Evolutionary conservation across 2,329 filamentous ascomycete species (phyloP).

Genomic region (Falciphora oryzae): DNA sequence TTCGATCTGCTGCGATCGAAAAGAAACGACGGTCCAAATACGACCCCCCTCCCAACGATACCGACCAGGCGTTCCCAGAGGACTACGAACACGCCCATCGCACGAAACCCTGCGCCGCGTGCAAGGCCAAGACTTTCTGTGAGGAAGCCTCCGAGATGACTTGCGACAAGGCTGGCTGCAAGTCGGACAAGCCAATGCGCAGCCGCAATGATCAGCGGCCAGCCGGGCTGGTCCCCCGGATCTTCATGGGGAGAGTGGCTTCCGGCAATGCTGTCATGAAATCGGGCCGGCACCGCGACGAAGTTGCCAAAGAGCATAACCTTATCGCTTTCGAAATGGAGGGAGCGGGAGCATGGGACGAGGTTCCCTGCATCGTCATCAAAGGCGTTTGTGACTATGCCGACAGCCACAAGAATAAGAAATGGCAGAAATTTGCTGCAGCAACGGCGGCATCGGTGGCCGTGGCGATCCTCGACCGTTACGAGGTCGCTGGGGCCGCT

Average conservation of each 20-base stretch:
- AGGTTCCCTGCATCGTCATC: conserved; percentile 23
- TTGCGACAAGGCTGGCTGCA: too few species aligned
- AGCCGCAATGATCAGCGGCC: too few species aligned
- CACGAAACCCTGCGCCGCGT: background rate
- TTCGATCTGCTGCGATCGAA: background rate
- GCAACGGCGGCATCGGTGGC: conserved; percentile 27
- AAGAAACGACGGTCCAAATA: background rate
- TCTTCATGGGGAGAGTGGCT: too few species aligned
- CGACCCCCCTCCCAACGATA: background rate
- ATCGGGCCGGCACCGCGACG: background rate
- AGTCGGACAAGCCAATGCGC: too few species aligned
- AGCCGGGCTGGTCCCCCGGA: background rate
- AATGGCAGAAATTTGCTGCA: conserved; percentile 31
- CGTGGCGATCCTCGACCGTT: conserved; percentile 12
- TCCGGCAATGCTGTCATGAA: too few species aligned
- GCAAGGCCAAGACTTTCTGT: background rate
- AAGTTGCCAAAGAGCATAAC: background rate
- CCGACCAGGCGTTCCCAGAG: background rate
- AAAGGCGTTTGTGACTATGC: conserved; percentile 33
- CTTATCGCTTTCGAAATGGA: conserved; percentile 29
- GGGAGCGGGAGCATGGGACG: conserved; percentile 25
- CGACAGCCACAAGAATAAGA: conserved; percentile 32
- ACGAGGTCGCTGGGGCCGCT: background rate
- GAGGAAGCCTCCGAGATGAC: too few species aligned
- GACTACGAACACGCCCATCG: conserved; percentile 1